Evolutionary conservation across 305 asterid genomes (phyloP).

Genomic region (Coffea humblotiana): DNA sequence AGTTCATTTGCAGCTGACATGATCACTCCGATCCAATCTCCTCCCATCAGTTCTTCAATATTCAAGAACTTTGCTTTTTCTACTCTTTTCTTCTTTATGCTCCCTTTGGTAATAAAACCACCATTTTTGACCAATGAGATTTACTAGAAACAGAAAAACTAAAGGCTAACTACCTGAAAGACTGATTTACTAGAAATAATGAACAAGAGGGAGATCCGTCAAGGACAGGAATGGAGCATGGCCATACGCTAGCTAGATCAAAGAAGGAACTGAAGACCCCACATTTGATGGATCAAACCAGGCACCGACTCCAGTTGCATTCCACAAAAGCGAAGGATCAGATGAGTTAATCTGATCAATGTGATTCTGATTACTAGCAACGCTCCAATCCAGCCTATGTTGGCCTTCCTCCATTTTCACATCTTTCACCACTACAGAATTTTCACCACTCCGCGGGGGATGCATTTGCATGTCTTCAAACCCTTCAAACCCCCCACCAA

Average conservation of each 20-base stretch:
- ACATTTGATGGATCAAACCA: slow-evolving; percentile 40
- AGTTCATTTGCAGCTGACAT: slow-evolving; percentile 45
- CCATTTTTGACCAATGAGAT: slow-evolving; percentile 18
- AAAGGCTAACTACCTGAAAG: slow-evolving; percentile 8
- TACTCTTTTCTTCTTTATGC: not conserved
- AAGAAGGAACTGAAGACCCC: slow-evolving; percentile 35
- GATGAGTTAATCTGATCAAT: slow-evolving; percentile 41
- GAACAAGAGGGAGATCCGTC: slow-evolving; percentile 13
- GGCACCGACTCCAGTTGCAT: slow-evolving; percentile 36
- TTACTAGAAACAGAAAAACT: slow-evolving; percentile 15
- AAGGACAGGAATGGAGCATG: not conserved
- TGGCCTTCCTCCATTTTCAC: slow-evolving; percentile 40
- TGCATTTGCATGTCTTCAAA: slow-evolving; percentile 30
- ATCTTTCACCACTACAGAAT: slow-evolving; percentile 27
- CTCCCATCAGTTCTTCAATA: slow-evolving; percentile 20
- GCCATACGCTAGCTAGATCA: slow-evolving; percentile 21
- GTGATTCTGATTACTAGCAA: slow-evolving; percentile 23
- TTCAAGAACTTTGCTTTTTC: slow-evolving; percentile 6
- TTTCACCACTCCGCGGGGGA: slow-evolving; percentile 9
- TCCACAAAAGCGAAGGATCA: slow-evolving; percentile 52
- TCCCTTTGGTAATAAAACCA: not conserved
- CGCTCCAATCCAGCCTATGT: slow-evolving; percentile 36
- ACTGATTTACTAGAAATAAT: not conserved
- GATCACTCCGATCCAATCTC: slow-evolving; percentile 52
- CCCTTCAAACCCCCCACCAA: slow-evolving; percentile 26